These are phyloP conservation scores for Leccinum boreale DNA, from an alignment of 768 basidiomycete genomes.

Conservation along the genomic window DNA sequence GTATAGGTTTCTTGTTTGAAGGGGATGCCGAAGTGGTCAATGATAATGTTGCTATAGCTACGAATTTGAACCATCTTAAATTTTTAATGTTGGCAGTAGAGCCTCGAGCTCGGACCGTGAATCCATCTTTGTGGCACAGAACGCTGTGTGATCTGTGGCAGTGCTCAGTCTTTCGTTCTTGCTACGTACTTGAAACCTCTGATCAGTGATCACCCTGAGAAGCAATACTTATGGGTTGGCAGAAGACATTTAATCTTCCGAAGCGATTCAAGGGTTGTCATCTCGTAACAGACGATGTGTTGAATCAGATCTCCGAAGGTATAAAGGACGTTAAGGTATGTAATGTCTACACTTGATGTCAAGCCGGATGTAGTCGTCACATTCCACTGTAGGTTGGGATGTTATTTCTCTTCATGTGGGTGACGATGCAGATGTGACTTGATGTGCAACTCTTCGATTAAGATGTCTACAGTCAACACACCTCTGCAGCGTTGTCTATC, in stretches of 20 bases:
- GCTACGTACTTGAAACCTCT: background rate
- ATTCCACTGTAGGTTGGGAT: slow-evolving; percentile 63
- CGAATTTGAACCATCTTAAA: background rate
- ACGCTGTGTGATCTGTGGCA: background rate
- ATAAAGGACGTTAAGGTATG: slow-evolving; percentile 63
- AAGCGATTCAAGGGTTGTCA: slow-evolving; percentile 66
- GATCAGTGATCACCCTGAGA: background rate
- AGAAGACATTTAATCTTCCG: slow-evolving; percentile 72
- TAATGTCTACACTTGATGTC: slow-evolving; percentile 1
- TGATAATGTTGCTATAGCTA: background rate
- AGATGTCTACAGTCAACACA: slow-evolving; percentile 58
- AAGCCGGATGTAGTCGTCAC: background rate
- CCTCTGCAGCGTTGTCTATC: slow-evolving; percentile 73
- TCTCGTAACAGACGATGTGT: slow-evolving; percentile 77
- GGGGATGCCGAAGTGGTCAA: background rate
- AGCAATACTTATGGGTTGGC: slow-evolving; percentile 71
- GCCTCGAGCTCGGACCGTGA: background rate
- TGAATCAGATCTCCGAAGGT: slow-evolving; percentile 63
- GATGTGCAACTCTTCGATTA: slow-evolving; percentile 4
- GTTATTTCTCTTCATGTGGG: slow-evolving; percentile 84
- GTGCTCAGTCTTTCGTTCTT: background rate
- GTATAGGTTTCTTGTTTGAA: background rate
- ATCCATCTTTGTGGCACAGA: background rate
- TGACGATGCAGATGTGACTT: slow-evolving; percentile 4
- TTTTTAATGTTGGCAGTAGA: background rate